These are phyloP conservation scores for Gossypium raimondii DNA, from an alignment of 345 rosid species.

Conservation along the genomic window DNA sequence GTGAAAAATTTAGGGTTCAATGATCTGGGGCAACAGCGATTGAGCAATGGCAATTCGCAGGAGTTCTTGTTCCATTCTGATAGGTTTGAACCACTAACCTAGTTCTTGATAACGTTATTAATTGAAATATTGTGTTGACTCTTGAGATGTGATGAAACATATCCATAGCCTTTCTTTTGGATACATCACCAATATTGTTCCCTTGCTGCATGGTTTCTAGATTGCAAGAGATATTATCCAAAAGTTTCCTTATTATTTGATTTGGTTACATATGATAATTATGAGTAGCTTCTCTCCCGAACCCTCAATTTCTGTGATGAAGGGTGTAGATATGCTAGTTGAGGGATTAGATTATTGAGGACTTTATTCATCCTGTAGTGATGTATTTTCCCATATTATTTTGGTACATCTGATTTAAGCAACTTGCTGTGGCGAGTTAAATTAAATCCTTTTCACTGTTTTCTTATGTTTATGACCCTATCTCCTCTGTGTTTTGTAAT, in stretches of 20 bases:
- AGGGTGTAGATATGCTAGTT: not conserved
- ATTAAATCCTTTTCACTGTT: not conserved
- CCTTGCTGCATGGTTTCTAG: not conserved
- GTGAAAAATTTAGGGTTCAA: conserved; percentile 18
- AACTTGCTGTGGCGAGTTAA: not conserved
- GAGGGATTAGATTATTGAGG: not conserved
- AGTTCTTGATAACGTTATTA: not conserved
- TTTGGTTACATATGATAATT: not conserved
- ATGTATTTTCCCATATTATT: not conserved
- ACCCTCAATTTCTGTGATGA: not conserved
- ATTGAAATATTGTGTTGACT: not conserved
- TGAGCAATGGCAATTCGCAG: conserved; percentile 21
- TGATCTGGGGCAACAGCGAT: conserved; percentile 23
- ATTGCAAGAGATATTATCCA: not conserved
- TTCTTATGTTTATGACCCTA: not conserved
- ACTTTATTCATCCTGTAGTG: not conserved
- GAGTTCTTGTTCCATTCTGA: conserved; percentile 28
- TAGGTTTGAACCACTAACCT: conserved; percentile 30
- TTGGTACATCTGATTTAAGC: not conserved
- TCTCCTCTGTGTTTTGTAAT: not conserved
- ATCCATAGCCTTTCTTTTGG: not conserved
- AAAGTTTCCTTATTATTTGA: not conserved
- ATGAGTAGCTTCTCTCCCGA: not conserved
- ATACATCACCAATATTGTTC: not conserved
- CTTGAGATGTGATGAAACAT: conserved; percentile 12